A percentile compares a stretch with the other conserved stretches of the same genome.
These are phyloP conservation scores for Fusarium pseudograminearum DNA, from an alignment of 2,329 filamentous ascomycete species.

Conservation along the genomic window DNA sequence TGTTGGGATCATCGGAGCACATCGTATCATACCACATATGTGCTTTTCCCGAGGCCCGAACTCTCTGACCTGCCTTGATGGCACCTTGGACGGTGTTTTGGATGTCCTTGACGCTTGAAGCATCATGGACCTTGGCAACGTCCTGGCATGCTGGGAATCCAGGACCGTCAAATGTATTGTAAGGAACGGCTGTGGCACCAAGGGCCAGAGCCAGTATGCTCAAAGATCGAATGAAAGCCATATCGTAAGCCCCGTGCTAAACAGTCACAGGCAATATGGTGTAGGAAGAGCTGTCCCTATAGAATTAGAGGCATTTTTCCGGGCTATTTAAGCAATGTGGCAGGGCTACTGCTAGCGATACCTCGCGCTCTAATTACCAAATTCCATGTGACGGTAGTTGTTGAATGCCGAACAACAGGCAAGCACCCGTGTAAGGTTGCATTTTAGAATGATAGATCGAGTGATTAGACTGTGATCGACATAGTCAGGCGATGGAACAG, in stretches of 20 bases:
- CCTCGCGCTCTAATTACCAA: fast-evolving
- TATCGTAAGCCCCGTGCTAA: neutral
- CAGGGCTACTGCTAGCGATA: fast-evolving
- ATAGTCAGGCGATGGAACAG: neutral
- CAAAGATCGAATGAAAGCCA: neutral
- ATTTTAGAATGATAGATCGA: fast-evolving
- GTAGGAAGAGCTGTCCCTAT: fast-evolving
- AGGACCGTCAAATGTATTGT: constrained; percentile 8
- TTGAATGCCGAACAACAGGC: neutral
- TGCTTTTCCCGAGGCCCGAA: neutral
- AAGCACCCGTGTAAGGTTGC: neutral
- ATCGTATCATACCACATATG: constrained; percentile 25
- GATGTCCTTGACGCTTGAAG: constrained; percentile 9
- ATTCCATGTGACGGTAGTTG: neutral
- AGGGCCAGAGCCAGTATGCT: neutral
- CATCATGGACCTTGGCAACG: neutral
- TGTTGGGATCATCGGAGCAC: constrained; percentile 1
- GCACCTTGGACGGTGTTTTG: constrained; percentile 1
- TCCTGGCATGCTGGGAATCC: constrained; percentile 12
- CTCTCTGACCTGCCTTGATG: neutral
- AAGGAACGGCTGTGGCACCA: neutral
- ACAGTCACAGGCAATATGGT: fast-evolving
- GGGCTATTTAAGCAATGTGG: neutral
- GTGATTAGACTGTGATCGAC: neutral
- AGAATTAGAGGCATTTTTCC: neutral